Evolutionary conservation across 805 yeast genomes (phyloP).

Genomic region (Torulaspora delbrueckii): DNA sequence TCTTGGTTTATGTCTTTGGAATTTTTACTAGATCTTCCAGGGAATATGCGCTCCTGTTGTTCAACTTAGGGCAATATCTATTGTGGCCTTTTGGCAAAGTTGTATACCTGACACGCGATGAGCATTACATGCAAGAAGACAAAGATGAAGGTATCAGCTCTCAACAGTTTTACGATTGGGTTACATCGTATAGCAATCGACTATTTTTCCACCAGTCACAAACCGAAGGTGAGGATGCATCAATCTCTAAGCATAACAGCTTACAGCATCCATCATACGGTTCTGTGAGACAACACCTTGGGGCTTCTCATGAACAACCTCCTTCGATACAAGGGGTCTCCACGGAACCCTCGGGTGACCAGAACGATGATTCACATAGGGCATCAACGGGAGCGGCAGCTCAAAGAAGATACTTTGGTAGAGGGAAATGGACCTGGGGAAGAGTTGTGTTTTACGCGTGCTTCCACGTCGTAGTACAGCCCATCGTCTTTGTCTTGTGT

Average conservation of each 20-base stretch:
- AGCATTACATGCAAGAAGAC: constrained; percentile 80
- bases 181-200: constrained; percentile 66
- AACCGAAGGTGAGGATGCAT: constrained; percentile 8
- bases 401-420: constrained; percentile 68
- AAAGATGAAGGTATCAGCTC: constrained; percentile 81
- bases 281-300: constrained; percentile 29
- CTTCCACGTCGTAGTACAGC: constrained; percentile 67
- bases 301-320: constrained; percentile 11
- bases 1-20: constrained; percentile 40
- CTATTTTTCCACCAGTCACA: constrained; percentile 56
- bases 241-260: constrained; percentile 13
- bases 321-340: constrained; percentile 5
- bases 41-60: constrained; percentile 57
- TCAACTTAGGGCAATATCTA: constrained; percentile 64
- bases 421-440: constrained; percentile 88
- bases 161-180: constrained; percentile 85
- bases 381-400: constrained; percentile 8
- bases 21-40: constrained; percentile 45
- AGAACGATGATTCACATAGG: neutral
- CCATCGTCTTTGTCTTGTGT: constrained; percentile 53
- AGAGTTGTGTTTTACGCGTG: constrained; percentile 68
- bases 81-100: constrained; percentile 86
- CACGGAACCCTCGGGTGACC: neutral
- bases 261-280: constrained; percentile 25
- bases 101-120: constrained; percentile 71